Base-by-base conservation (phyloP, 1,284 basidiomycete species). In the Apiotrichum veenhuisii region DNA sequence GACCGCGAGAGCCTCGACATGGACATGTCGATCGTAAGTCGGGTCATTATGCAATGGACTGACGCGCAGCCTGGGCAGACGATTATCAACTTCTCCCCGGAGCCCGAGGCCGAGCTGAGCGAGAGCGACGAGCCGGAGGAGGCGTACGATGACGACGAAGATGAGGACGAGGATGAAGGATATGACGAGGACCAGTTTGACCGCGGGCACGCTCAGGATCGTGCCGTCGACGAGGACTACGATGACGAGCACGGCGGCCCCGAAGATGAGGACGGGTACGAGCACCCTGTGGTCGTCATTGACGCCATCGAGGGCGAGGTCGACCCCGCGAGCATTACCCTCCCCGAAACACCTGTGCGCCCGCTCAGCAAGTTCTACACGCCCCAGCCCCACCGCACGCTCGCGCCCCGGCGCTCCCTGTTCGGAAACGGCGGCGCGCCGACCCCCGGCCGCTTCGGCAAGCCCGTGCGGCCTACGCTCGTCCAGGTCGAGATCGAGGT, bases 1-100 rank as follows among this genome's bases (percentile, higher is more conserved):
- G 67, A 64, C 45, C 52, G 58, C 7, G 71, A 69, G 18, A 65
- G 63, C 3, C 44, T 71, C n/a, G 69, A 70, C 12, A 64, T 63
- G 4, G 72, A 75, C 42, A 34, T 63, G 17, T 68, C 70, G 2
- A 63, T 75, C 26, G 70, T 74, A 41, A 58, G 70, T 68, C 33
- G 7, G 5, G 18, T 14, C n/a, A n/a, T 17, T 25, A 20, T 38
- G 17, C 8, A 30, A 0, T 30, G 20, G 23, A 20, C 44, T 60
- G 54, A 63, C 30, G 0, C 33, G 11, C 43, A 70, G 65, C 68
- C 65, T 7, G 69, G 66, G 2, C 63, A 64, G 49, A 45, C 50
- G 4, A 46, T 70, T 14, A 49, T 67, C 22, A 50, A 64, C 40
- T 61, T 66, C n/a, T 48, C 46, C 5, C 37, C 51, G 33, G 27